These are phyloP conservation scores for Hymenoscyphus occultus DNA, from an alignment of 2,329 filamentous ascomycete genomes.

Conservation along the genomic window DNA sequence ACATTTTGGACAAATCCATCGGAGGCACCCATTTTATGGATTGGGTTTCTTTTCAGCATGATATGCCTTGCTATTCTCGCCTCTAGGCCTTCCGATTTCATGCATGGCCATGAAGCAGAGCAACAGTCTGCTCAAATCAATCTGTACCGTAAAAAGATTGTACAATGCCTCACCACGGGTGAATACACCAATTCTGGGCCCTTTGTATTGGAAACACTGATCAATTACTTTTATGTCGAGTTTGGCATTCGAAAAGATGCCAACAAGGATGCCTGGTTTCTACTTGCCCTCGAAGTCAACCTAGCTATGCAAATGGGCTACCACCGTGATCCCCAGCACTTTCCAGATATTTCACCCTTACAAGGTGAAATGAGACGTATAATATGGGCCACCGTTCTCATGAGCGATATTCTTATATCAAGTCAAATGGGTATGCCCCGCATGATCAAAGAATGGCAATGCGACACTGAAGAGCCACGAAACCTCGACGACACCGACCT, in stretches of 20 bases:
- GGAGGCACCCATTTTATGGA: too few relatives aligned
- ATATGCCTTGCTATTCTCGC: too few relatives aligned
- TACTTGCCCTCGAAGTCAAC: constrained; percentile 48
- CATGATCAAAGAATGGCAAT: constrained; percentile 61
- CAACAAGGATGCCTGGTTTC: constrained; percentile 46
- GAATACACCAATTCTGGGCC: constrained; percentile 48
- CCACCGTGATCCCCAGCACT: constrained; percentile 51
- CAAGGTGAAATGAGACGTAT: constrained; percentile 61
- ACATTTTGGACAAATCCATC: too few relatives aligned
- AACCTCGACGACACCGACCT: constrained; percentile 66
- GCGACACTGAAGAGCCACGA: constrained; percentile 57
- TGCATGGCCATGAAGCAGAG: too few relatives aligned
- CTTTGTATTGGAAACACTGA: constrained; percentile 47
- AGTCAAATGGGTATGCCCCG: constrained; percentile 65
- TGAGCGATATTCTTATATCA: constrained; percentile 60
- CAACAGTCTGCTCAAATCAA: too few relatives aligned
- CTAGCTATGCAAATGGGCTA: constrained; percentile 56
- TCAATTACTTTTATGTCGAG: constrained; percentile 50
- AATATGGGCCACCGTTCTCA: constrained; percentile 51
- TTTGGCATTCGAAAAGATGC: constrained; percentile 41
- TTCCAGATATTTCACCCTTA: constrained; percentile 46
- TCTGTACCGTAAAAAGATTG: constrained; percentile 46
- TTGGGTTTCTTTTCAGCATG: too few relatives aligned
- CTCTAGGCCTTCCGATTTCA: too few relatives aligned
- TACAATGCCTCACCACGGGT: constrained; percentile 48